Conservation (phyloP, 345 rosid genomes). For the Lepidium africanum region DNA sequence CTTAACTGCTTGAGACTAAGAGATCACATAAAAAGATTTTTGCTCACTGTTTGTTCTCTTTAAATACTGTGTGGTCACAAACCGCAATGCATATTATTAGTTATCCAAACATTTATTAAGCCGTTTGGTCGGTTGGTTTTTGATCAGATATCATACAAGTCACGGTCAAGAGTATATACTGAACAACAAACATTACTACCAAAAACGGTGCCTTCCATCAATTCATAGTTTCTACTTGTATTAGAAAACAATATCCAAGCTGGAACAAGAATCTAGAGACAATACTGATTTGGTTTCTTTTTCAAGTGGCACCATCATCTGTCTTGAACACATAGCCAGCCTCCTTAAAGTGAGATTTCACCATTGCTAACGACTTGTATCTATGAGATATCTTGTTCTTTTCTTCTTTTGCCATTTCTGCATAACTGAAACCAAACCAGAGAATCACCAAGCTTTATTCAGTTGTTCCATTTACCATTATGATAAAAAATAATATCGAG, state of each 20-base stretch:
- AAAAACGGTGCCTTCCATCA: background rate
- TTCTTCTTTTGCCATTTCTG: conserved; percentile 89
- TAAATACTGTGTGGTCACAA: conserved; percentile 8
- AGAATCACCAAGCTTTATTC: background rate
- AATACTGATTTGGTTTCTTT: background rate
- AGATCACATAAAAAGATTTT: background rate
- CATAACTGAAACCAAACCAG: conserved; percentile 40
- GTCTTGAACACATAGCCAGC: conserved; percentile 52
- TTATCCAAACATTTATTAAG: background rate
- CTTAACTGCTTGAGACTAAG: background rate
- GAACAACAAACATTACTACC: background rate
- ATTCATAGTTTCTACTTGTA: background rate
- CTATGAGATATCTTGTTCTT: conserved; percentile 94
- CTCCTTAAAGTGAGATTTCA: conserved; percentile 66
- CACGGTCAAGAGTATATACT: background rate
- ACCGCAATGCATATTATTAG: background rate
- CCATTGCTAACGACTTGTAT: conserved; percentile 57
- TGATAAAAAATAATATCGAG: background rate
- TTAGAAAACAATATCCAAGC: background rate
- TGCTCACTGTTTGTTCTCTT: background rate
- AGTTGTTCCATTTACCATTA: background rate
- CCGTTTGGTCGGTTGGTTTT: background rate
- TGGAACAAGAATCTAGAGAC: background rate
- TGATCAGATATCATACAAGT: background rate
- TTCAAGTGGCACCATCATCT: conserved; percentile 18